Evolutionary conservation across 2,329 filamentous ascomycete species (phyloP), one percentile per base, ranked within the genome.

Genomic region (Domatiomyces globalis): DNA sequence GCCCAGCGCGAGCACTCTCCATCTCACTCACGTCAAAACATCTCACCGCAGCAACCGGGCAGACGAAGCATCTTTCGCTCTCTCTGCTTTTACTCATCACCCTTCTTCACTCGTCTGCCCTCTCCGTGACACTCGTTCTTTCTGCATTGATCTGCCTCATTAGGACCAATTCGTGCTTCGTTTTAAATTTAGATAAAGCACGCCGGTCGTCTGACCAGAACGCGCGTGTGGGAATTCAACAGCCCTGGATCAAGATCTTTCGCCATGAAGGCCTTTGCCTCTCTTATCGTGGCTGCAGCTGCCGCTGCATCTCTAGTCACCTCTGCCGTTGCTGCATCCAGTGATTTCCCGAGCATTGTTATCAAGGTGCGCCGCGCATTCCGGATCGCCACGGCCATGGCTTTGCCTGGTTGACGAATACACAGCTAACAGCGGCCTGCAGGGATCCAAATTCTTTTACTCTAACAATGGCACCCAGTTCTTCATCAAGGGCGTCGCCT

Each of bases 401-500:
- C 54, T 49, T 18, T 33, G 43, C n/a, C 8, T 10, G 5, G 12
- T 4, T 12, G n/a, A 20, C 43, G 43, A n/a, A 8, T 2, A 45
- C n/a, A 10, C 46, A 47, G 53, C 56, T 51, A 51, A 45, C 46
- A 55, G 58, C 19, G 59, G 63, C 59, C 51, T 54, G 51, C 63
- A 83, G 78, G 83, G 86, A 61, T 79, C 79, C 66, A 89, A 92
- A 71, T 90, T 95, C 77, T 95, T 94, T 77, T 89, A 85, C 75
- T 77, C 85, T 69, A 85, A 83, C 67, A 85, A 83, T 67, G 83
- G 83, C 62, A 83, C 80, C 20, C 78, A 86, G 71, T 86, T 85
- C 75, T 94, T 81, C 76, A 87, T 96, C 69, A 87, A 84, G 69
- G 92, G 92, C 72, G 76, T 98, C 61, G 92, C 92, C 60, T 98